Base-by-base conservation (phyloP, 2,329 filamentous ascomycete species). In the Arachnopeziza araneosa region DNA sequence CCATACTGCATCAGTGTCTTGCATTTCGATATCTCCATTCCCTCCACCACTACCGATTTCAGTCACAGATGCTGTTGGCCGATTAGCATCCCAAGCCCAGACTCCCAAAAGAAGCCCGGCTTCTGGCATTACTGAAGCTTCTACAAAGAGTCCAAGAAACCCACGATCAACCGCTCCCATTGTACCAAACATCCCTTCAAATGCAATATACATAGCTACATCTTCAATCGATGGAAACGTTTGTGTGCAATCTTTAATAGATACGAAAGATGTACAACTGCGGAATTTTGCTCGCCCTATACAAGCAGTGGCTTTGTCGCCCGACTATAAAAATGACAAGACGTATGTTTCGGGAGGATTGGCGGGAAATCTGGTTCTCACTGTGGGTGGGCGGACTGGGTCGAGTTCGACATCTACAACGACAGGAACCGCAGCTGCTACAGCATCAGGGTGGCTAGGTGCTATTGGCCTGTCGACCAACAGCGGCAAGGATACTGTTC, bases 141-240 rank as follows among this genome's bases (percentile, higher is more conserved):
- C 83, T 1, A 78, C 80, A 5, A 77, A 79, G 8, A 75, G 79
- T 8, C 80, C 83, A 14, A 79, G 82, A 60, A 79, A 76, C 58
- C 75, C 76, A 5, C 81, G 88, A 63, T 74, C 10, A 12, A 5
- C 54, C 49, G 14, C 77, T 0, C 74, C 78, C 0, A 77, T 80
- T 0, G 78, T 96, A 1, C 86, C 90, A 0, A 85, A 87, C 61
- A 91, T 82, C 0, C 89, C 91, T 0, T 93, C 91, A 1, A 98
- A 97, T 69, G 88, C 93, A 57, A 96, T 99, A 50, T 90, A 95
- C 73, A 90, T 99, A 66, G 93, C 89, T 1, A 96, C 93, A 1
- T 91, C 95, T 0, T 98, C 95, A 0, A 90, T 96, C 71, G 95
- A 99, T 73, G 96, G 95, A 21, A 93, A 97, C 71, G 91, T 99